Evolutionary conservation across 2,329 filamentous ascomycete species (phyloP), one percentile per base, ranked within the genome.

Genomic region (Lasiodiplodia gonubiensis): DNA sequence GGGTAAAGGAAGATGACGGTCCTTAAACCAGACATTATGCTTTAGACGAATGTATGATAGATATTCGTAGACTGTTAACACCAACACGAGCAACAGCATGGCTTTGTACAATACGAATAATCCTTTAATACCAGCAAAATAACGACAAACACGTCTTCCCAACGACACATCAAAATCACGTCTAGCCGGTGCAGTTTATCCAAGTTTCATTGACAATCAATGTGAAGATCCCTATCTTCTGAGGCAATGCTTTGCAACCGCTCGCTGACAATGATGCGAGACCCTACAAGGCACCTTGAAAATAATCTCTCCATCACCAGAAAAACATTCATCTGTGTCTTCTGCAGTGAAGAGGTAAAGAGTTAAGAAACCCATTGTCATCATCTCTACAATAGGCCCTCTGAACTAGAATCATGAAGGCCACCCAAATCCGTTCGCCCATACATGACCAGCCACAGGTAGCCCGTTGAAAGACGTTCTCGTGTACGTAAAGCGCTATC

Each of bases 181-280:
- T 54, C n/a, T 30, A 54, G n/a, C 18, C 16, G 21, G 33, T 35
- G 53, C 59, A 63, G 46, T 63, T 46, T 63, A 63, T 52, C 59
- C 59, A 63, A 63, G 37, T 61, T 61, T 49, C 39, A 63, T 63
- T 63, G 42, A 51, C 46, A 63, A 39, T 63, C 23, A 46, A 46
- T 39, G 59, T 48, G 33, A 48, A 63, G 59, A 51, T 63, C 59
- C 59, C 59, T 52, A 51, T 51, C 42, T 51, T 61, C 37, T 51
- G 42, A 63, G 59, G 30, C 37, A 30, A 63, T 48, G 59, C 59
- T 63, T 51, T 63, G 46, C 59, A 51, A 63, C 46, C 59, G 37
- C 42, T 51, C 46, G 59, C 59, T 63, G 27, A 35, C 57, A n/a
- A 51, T 51, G 42, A 63, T 63, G 59, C 46, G 59, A 63, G 46